Conservation (phyloP, 805 yeast genomes). For the Wickerhamiella sorbophila region DNA sequence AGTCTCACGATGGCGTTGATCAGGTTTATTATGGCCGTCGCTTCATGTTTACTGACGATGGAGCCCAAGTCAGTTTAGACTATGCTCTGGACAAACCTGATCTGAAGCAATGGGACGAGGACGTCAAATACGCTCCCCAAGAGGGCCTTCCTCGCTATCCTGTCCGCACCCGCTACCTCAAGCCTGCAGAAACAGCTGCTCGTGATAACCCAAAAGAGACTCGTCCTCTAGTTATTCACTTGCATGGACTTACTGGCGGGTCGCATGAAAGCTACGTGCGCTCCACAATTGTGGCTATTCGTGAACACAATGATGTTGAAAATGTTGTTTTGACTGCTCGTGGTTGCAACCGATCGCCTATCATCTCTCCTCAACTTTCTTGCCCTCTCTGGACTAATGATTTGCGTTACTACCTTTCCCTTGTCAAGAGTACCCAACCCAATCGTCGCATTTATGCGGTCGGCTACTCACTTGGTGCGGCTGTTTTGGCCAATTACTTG, state of each 20-base stretch:
- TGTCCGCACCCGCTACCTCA: conserved; percentile 39
- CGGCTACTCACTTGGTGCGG: conserved; percentile 76
- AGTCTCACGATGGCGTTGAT: conserved; percentile 38
- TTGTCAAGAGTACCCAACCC: conserved; percentile 40
- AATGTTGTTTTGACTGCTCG: conserved; percentile 56
- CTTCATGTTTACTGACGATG: conserved; percentile 47
- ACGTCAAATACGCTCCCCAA: conserved; percentile 21
- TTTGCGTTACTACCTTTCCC: conserved; percentile 39
- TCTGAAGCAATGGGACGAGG: conserved; percentile 25
- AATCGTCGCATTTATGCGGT: conserved; percentile 47
- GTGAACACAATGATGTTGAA: conserved; percentile 33
- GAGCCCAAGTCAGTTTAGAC: conserved; percentile 67
- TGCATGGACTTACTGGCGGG: conserved; percentile 78
- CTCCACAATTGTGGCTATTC: conserved; percentile 31
- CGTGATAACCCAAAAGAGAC: conserved; percentile 23
- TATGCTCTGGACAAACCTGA: conserved; percentile 37
- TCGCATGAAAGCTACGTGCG: conserved; percentile 69
- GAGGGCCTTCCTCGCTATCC: conserved; percentile 29
- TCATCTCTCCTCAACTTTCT: conserved; percentile 57
- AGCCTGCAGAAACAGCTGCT: conserved; percentile 31
- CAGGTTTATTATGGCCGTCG: conserved; percentile 66
- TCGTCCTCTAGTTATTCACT: conserved; percentile 46
- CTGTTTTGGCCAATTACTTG: conserved; percentile 53
- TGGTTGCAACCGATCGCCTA: conserved; percentile 58
- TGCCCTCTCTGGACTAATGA: conserved; percentile 63